Evolutionary conservation across 306 rosid species (phyloP).

Genomic region (Cucurbita pepo): DNA sequence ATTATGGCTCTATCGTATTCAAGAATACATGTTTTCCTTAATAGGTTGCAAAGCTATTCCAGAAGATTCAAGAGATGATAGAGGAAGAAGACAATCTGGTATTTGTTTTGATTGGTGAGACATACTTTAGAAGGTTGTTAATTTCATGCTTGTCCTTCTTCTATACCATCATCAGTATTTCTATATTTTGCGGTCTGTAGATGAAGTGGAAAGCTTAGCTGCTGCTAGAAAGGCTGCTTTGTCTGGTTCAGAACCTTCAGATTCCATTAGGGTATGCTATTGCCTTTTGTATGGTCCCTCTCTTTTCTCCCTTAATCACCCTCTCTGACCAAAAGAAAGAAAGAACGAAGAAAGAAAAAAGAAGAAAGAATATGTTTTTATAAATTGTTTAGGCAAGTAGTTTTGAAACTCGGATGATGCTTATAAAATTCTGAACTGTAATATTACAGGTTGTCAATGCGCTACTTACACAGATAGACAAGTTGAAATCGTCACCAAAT

Average conservation of each 20-base stretch:
- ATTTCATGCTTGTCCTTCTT: conserved; percentile 10
- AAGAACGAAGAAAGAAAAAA: neutral
- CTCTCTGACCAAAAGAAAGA: neutral
- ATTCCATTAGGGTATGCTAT: conserved; percentile 75
- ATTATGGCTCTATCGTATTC: neutral
- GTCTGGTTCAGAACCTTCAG: conserved; percentile 99
- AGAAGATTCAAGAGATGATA: conserved; percentile 87
- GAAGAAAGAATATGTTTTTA: neutral
- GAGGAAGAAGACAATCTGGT: conserved; percentile 90
- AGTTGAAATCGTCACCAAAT: conserved; percentile 79
- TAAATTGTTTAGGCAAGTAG: neutral
- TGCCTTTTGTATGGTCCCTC: neutral
- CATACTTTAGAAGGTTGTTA: conserved; percentile 13
- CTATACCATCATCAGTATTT: conserved; percentile 10
- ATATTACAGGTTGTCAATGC: conserved; percentile 89
- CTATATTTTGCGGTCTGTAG: conserved; percentile 30
- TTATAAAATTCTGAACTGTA: conserved; percentile 15
- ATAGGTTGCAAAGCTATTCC: conserved; percentile 88
- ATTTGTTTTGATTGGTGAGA: conserved; percentile 97
- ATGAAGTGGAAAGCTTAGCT: conserved; percentile 97
- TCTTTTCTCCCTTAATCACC: neutral
- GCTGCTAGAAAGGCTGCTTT: conserved; percentile 96
- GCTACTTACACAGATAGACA: conserved; percentile 88
- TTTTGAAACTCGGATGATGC: neutral
- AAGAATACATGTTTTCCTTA: neutral